Conservation (phyloP, 306 rosid genomes). For the Glycine tomentella region DNA sequence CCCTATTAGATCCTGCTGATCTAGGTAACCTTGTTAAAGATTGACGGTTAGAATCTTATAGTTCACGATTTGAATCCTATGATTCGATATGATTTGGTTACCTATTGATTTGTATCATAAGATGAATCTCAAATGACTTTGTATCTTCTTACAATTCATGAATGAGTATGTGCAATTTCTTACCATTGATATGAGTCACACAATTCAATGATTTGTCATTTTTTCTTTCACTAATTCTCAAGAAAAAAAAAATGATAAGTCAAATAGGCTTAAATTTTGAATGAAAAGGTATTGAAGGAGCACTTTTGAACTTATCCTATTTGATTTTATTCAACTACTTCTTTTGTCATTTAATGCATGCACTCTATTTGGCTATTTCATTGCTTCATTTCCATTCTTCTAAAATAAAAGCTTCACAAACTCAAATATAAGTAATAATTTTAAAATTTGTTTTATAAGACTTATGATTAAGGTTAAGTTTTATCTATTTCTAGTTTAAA, state of each 20-base stretch:
- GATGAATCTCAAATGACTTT: background rate
- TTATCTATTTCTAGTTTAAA: background rate
- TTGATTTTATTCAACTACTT: background rate
- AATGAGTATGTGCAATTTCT: too few species aligned
- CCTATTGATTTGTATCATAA: background rate
- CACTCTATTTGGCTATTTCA: background rate
- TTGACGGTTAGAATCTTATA: background rate
- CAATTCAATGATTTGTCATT: background rate
- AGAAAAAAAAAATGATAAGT: too few species aligned
- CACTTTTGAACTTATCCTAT: background rate
- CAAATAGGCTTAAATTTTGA: background rate
- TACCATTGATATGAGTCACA: background rate
- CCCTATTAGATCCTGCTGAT: constrained; percentile 19
- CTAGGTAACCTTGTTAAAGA: constrained; percentile 13
- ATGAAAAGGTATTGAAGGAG: background rate
- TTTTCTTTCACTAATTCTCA: background rate
- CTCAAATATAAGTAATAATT: background rate
- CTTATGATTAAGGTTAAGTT: background rate
- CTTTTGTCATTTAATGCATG: background rate
- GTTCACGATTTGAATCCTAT: background rate
- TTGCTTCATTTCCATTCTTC: background rate
- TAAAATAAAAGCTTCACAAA: background rate
- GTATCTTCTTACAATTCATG: too few species aligned
- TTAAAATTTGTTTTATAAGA: background rate
- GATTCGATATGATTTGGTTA: background rate